Conservation (phyloP, 2,329 filamentous ascomycete species). For the Aspergillus chevalieri region DNA sequence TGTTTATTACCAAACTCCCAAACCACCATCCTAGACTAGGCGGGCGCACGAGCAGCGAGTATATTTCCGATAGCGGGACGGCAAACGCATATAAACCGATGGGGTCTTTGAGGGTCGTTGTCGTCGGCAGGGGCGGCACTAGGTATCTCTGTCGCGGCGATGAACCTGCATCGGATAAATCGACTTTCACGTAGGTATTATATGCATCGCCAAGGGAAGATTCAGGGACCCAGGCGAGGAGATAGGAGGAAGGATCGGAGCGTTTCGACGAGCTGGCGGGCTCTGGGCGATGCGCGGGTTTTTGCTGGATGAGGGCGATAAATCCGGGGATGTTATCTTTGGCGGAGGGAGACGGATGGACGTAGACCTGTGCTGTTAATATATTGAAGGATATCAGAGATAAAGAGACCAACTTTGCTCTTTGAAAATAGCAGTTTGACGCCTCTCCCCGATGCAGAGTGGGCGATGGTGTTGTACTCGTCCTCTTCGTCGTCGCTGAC, state of each 20-base stretch:
- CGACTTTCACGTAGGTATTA: slow-evolving; percentile 91
- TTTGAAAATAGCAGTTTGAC: slow-evolving; percentile 95
- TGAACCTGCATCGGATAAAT: slow-evolving; percentile 72
- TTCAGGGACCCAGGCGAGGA: slow-evolving; percentile 92
- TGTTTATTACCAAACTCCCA: slow-evolving; percentile 90
- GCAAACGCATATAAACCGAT: slow-evolving; percentile 84
- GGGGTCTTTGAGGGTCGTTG: slow-evolving; percentile 65
- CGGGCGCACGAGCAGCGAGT: slow-evolving; percentile 81
- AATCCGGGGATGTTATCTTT: slow-evolving; percentile 96
- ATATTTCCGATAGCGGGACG: slow-evolving; percentile 81
- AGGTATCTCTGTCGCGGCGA: slow-evolving; percentile 82
- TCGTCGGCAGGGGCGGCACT: slow-evolving; percentile 83
- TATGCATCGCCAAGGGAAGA: slow-evolving; percentile 77
- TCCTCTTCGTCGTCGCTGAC: slow-evolving; percentile 94
- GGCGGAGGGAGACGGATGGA: slow-evolving; percentile 85
- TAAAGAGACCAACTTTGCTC: slow-evolving; percentile 65
- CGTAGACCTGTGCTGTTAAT: slow-evolving; percentile 65
- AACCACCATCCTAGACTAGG: slow-evolving; percentile 98
- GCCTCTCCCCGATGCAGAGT: slow-evolving; percentile 67
- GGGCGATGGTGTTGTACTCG: slow-evolving; percentile 89
- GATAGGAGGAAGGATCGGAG: slow-evolving; percentile 61
- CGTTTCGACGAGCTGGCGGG: slow-evolving; percentile 9
- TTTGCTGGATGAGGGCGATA: slow-evolving; percentile 88
- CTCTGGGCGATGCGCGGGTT: slow-evolving; percentile 41
- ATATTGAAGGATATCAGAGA: background rate